A percentile compares a stretch with the other conserved stretches of the same genome.
Evolutionary conservation across 305 asterid species (phyloP).

Genomic region (Stenogyne calaminthoides): DNA sequence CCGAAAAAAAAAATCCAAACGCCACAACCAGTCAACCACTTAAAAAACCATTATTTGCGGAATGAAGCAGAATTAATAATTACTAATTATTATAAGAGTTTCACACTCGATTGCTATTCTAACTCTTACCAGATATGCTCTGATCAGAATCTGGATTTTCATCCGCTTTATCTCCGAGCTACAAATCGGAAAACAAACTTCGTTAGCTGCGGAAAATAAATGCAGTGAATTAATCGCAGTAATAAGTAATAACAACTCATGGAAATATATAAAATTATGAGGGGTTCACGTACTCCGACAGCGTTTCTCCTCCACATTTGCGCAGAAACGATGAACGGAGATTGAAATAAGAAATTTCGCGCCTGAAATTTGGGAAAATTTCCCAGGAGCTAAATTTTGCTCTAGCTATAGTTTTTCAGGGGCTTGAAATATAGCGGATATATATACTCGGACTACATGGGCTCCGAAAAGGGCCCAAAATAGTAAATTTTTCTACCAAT

Average conservation of each 20-base stretch:
- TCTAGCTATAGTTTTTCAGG: not conserved
- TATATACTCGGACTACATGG: not conserved
- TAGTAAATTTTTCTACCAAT: not conserved
- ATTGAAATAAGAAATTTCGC: slow-evolving; percentile 20
- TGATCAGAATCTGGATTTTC: slow-evolving; percentile 59
- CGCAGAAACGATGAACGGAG: slow-evolving; percentile 19
- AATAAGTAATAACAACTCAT: not conserved
- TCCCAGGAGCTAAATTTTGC: not conserved
- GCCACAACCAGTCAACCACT: not conserved
- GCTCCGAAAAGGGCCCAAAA: not conserved
- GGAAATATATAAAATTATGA: slow-evolving; percentile 3
- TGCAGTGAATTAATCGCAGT: slow-evolving; percentile 21
- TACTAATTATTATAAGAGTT: too few relatives aligned
- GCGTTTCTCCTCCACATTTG: slow-evolving; percentile 46
- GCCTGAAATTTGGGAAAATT: slow-evolving; percentile 20
- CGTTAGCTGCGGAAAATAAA: slow-evolving; percentile 22
- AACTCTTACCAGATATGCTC: slow-evolving; percentile 64
- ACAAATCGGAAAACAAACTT: slow-evolving; percentile 24
- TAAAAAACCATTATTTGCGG: not conserved
- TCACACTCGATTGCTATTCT: not conserved
- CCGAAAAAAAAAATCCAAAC: not conserved
- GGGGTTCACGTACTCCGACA: slow-evolving; percentile 30
- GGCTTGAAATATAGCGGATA: not conserved
- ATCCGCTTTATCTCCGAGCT: slow-evolving; percentile 33
- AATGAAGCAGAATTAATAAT: not conserved